Base-by-base conservation (phyloP, 2,329 filamentous ascomycete genomes). In the Talaromyces pinophilus region DNA sequence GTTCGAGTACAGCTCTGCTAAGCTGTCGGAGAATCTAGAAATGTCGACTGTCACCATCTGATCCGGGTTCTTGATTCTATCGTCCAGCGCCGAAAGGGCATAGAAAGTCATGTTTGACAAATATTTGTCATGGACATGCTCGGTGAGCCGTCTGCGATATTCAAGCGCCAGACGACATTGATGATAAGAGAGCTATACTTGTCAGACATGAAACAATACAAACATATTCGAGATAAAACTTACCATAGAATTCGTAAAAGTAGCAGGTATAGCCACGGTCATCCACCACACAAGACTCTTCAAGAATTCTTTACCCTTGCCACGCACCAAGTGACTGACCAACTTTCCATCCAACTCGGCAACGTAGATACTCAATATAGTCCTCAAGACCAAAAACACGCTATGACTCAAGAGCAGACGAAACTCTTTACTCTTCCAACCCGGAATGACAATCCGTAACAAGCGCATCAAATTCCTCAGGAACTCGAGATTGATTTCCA, bases 181-280 rank as follows among this genome's bases (percentile, higher is more conserved):
- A 75, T 99, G 95, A 77, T 97, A 98, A 30, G 93, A 96, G 52
- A 98, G 85, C 92, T 96, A 74, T 22, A 52, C 15, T n/a, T 54
- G 55, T 69, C 62, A 69, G 66, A n/a, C n/a, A 28, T 25, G 4
- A 25, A 17, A 19, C 7, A 38, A 4, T 3, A 11, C 5, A 5
- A 5, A 42, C 8, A 25, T 25, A 25, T 25, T 25, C 25, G 11
- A 3, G 1, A 19, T 17, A 8, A 64, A 64, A 77, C 87, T 78
- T 79, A 95, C 92, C 95, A 99, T 99, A 0, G 93, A 97, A 79
- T 99, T 99, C 48, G 95, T 99, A 77, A 98, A 97, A 0, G 95
- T 98, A 1, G 95, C 95, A 10, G 95, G 95, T 17, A 99, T 86
- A 30, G 95, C 94, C 70, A 99, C 95, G 64, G 94, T 78, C 95